Evolutionary conservation across 345 rosid species (phyloP).

Genomic region (Brassica nigra): DNA sequence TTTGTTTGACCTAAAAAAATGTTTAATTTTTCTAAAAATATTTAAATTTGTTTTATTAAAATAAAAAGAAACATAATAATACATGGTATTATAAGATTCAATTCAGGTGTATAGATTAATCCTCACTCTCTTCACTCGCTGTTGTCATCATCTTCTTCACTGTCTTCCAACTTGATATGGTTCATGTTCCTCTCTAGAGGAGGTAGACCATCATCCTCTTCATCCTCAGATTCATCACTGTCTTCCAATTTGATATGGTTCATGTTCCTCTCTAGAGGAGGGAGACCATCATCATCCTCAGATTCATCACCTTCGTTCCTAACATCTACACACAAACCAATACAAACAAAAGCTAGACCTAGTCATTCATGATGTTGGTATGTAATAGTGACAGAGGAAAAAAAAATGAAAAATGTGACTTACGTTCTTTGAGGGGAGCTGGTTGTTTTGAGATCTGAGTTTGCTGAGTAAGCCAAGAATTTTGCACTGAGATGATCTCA

Average conservation of each 20-base stretch:
- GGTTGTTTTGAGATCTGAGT: conserved; percentile 54
- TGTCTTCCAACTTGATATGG: conserved; percentile 60
- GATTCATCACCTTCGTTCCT: conserved; percentile 44
- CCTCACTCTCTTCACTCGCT: too few species aligned
- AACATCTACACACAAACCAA: conserved; percentile 18
- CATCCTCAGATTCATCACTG: conserved; percentile 52
- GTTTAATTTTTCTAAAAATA: too few species aligned
- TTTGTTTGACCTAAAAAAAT: too few species aligned
- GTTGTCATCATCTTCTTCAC: neutral
- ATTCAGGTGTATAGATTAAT: too few species aligned
- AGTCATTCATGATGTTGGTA: conserved; percentile 6
- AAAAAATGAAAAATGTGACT: neutral
- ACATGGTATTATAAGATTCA: too few species aligned
- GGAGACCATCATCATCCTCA: conserved; percentile 66
- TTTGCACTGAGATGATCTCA: conserved; percentile 78
- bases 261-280: conserved; percentile 85
- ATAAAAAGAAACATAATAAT: too few species aligned
- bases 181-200: conserved; percentile 87
- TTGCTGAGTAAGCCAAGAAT: conserved; percentile 86
- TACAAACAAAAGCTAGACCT: conserved; percentile 2
- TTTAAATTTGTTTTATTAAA: too few species aligned
- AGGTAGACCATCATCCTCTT: conserved; percentile 72
- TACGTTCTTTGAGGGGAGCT: conserved; percentile 52
- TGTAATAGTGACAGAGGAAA: neutral
- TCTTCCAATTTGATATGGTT: conserved; percentile 65